These are phyloP conservation scores for Ophiostoma tasmaniense DNA, from an alignment of 2,329 filamentous ascomycete species.

Conservation along the genomic window DNA sequence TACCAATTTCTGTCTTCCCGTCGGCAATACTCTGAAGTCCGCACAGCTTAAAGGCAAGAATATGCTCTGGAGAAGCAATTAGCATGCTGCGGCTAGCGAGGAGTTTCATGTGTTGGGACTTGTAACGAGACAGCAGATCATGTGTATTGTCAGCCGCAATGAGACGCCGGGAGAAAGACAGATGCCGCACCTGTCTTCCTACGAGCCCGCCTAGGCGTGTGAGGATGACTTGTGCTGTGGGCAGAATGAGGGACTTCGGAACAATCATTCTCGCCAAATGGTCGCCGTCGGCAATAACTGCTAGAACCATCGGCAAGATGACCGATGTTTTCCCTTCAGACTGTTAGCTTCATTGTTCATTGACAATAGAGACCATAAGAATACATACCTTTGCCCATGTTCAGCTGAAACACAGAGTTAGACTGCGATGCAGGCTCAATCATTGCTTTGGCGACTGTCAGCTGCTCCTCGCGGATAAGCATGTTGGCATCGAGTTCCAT, in stretches of 20 bases:
- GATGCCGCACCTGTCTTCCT: constrained; percentile 43
- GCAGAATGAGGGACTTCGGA: constrained; percentile 46
- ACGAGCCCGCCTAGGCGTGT: constrained; percentile 47
- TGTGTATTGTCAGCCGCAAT: constrained; percentile 24
- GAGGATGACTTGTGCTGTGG: constrained; percentile 50
- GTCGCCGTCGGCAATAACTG: constrained; percentile 36
- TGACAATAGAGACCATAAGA: not conserved
- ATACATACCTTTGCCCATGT: constrained; percentile 49
- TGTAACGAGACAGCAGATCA: not conserved
- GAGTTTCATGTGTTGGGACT: constrained; percentile 30
- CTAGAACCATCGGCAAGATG: constrained; percentile 45
- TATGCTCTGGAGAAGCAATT: constrained; percentile 53
- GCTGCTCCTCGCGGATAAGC: constrained; percentile 52
- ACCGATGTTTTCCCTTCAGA: constrained; percentile 46
- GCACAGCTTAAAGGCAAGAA: constrained; percentile 56
- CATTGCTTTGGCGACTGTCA: constrained; percentile 53
- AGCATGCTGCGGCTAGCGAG: constrained; percentile 42
- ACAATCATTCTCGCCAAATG: constrained; percentile 47
- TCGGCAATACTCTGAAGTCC: constrained; percentile 50
- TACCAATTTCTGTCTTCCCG: constrained; percentile 31
- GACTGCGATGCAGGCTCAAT: constrained; percentile 41
- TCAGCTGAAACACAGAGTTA: constrained; percentile 57
- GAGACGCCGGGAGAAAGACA: constrained; percentile 50
- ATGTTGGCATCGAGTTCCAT: constrained; percentile 59
- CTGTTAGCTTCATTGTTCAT: not conserved